A percentile compares a stretch with the other conserved stretches of the same genome.
Conservation (phyloP, 1,284 basidiomycete genomes). For the Ustilago bromivora region DNA sequence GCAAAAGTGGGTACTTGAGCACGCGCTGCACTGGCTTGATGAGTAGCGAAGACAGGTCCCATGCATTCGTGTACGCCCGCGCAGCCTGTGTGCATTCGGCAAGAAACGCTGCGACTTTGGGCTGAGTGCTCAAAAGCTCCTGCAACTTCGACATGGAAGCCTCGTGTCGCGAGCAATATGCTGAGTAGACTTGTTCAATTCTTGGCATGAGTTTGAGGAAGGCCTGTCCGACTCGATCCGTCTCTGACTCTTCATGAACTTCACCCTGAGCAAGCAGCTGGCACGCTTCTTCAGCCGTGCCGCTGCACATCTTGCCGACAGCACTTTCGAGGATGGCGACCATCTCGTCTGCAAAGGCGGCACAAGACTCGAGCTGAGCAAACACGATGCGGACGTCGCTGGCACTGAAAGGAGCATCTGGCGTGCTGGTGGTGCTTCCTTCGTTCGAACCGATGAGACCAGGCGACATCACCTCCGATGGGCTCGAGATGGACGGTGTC, state of each 20-base stretch:
- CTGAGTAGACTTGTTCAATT: constrained; percentile 82
- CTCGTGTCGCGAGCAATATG: constrained; percentile 88
- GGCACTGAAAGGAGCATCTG: constrained; percentile 73
- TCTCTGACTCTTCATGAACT: constrained; percentile 34
- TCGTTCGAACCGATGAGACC: constrained; percentile 15
- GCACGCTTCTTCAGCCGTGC: constrained; percentile 34
- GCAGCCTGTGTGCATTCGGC: constrained; percentile 69
- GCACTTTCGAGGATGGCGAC: constrained; percentile 71
- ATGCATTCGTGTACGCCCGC: constrained; percentile 78
- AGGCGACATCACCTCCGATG: constrained; percentile 13
- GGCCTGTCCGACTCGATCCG: constrained; percentile 80
- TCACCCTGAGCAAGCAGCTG: constrained; percentile 30
- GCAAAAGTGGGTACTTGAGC: constrained; percentile 85
- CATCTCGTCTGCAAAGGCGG: constrained; percentile 79
- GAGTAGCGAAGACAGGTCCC: constrained; percentile 91
- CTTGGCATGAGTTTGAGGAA: constrained; percentile 82
- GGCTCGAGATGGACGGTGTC: constrained; percentile 31
- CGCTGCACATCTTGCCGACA: constrained; percentile 52
- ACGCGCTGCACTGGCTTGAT: constrained; percentile 74
- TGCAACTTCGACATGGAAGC: constrained; percentile 77
- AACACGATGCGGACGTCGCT: constrained; percentile 83
- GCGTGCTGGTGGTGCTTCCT: neutral
- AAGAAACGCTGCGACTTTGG: constrained; percentile 64
- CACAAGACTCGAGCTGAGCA: constrained; percentile 81
- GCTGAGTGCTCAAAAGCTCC: constrained; percentile 60